Percentiles rank a stretch among this genome's conserved stretches.
phyloP scores from a whole-genome alignment of 1,284 basidiomycete genomes.

The Fistulinella cinereoalba region DNA sequence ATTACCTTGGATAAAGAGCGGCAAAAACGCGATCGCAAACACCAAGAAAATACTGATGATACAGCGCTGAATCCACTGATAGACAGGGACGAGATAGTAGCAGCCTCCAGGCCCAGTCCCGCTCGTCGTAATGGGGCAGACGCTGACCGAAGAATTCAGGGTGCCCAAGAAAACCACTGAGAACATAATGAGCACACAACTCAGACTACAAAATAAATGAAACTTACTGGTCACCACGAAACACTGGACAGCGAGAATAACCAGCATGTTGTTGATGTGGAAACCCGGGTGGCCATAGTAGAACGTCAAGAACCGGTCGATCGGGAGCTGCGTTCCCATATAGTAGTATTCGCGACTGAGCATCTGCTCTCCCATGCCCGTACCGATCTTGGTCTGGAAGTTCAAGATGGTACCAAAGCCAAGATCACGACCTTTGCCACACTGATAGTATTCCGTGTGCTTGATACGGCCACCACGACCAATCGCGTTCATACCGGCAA shows the following conservation, averaged over 20 bases:
- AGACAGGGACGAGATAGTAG: conserved; percentile 92
- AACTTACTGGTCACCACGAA: conserved; percentile 87
- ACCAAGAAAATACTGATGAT: conserved; percentile 97
- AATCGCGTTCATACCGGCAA: conserved; percentile 99
- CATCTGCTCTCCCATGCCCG: conserved; percentile 99
- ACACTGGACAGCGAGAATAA: conserved; percentile 93
- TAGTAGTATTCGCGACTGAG: conserved; percentile 99
- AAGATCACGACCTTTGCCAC: conserved; percentile 98
- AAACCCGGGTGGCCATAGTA: conserved; percentile 99
- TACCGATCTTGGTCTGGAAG: conserved; percentile 99
- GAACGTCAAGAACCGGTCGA: conserved; percentile 99
- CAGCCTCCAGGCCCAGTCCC: conserved; percentile 77
- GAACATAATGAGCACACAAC: conserved; percentile 53
- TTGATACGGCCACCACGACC: conserved; percentile 98
- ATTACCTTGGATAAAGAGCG: conserved; percentile 90
- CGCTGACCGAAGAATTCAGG: conserved; percentile 84
- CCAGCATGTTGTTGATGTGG: conserved; percentile 99
- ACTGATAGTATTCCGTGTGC: conserved; percentile 99
- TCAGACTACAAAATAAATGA: neutral
- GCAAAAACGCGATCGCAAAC: conserved; percentile 94
- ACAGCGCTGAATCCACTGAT: conserved; percentile 94
- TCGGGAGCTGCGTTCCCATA: conserved; percentile 94
- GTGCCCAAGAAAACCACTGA: conserved; percentile 89
- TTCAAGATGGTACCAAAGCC: conserved; percentile 99
- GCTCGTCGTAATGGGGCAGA: conserved; percentile 80